Evolutionary conservation across 2,329 filamentous ascomycete species (phyloP), one percentile per base, ranked within the genome.

Genomic region (Penicillium sp.): DNA sequence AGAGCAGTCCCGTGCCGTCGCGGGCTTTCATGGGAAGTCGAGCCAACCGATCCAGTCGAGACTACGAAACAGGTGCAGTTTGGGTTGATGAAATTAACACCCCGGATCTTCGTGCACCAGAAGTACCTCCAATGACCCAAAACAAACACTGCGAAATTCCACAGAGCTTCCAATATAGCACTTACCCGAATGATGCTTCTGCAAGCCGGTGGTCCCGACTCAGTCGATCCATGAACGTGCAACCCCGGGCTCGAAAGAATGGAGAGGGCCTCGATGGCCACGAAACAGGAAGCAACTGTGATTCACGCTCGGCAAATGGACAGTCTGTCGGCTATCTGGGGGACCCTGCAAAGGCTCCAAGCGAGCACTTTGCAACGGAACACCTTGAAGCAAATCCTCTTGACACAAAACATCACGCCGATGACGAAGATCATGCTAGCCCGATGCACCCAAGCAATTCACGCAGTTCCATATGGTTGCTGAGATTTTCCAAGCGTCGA

Each of bases 401-500:
- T 14, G 46, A 50, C 16, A 27, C 39, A 25, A 39, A 51, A 8
- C n/a, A 43, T 35, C 46, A 44, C 8, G 24, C 14, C 24, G 40
- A 51, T 14, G 24, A 25, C 9, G 28, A 53, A 20, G 46, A 55
- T 10, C 49, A 46, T 20, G 39, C 52, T 40, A 36, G 38, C 22
- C 24, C 44, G 31, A 22, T 50, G 10, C 54, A 48, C 5, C 43
- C 45, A 5, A 60, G 45, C 33, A 48, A 25, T 2, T 53, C 56
- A 11, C 53, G 56, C 10, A 50, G 46, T 11, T 33, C 50, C 16
- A 52, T 48, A 25, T 61, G 57, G 60, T 22, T 48, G 6, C 39
- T 44, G 27, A 48, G 35, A 14, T 54, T 62, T 24, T 61, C 56
- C 7, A 54, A 50, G 14, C 47, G 47, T 14, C 50, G 43, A 27